These are phyloP conservation scores for Cinchona pubescens DNA, from an alignment of 257 asterid genomes.

Conservation along the genomic window DNA sequence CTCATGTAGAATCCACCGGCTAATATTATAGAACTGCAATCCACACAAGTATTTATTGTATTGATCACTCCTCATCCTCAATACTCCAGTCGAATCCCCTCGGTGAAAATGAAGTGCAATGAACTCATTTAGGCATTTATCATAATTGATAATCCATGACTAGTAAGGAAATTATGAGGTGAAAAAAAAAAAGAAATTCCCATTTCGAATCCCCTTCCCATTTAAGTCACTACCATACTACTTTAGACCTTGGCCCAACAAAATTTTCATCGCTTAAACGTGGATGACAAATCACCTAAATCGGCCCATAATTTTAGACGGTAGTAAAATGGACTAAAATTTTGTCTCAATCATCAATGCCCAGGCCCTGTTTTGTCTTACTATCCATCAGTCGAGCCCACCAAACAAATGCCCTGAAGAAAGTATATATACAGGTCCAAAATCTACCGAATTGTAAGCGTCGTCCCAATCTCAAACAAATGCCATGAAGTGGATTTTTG, in stretches of 20 bases:
- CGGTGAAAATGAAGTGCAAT: background rate
- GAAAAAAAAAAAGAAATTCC: background rate
- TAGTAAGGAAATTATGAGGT: background rate
- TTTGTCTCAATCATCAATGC: background rate
- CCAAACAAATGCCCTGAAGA: no score
- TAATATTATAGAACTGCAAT: no score
- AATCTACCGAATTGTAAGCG: no score
- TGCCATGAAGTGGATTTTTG: no score
- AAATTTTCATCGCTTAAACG: background rate
- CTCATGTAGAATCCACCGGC: no score
- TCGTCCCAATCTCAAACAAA: no score
- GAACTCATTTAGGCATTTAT: no score
- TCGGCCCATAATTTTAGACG: background rate
- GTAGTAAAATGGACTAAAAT: background rate
- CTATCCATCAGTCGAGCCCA: no score
- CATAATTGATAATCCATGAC: no score
- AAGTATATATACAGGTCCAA: no score
- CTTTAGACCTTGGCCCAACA: background rate
- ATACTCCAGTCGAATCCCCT: background rate
- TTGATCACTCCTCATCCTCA: background rate
- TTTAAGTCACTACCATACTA: background rate
- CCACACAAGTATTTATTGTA: no score
- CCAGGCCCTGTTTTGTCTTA: background rate
- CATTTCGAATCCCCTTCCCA: background rate
- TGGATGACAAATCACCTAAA: background rate